Evolutionary conservation across 2,329 filamentous ascomycete species (phyloP), one percentile per base, ranked within the genome.

Genomic region (Incumbomyces delicatus): DNA sequence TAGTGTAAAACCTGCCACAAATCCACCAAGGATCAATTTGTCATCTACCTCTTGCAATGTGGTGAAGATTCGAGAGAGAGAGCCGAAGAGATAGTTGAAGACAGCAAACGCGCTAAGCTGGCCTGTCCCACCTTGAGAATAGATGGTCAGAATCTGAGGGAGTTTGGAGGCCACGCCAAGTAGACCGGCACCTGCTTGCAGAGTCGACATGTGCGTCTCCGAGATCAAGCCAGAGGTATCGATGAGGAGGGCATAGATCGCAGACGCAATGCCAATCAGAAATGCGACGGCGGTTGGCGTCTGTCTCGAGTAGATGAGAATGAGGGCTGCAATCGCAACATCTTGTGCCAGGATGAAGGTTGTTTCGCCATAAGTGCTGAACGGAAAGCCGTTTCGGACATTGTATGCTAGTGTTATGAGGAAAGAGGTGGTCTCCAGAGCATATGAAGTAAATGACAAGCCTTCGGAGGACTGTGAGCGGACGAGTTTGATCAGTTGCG

Each of bases 21-120:
- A 96, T 42, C 89, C 85, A 69, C 94, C 96, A 20, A 98, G 77
- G 59, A 98, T 96, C 49, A 96, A 75, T 68, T 89, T 89, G 67
- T 98, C 92, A 64, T 94, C 85, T 50, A 98, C 92, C 72, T 98
- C 92, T 62, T 96, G 89, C 48, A 98, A 73, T 7, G 94, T 98
- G 29, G 92, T 98, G 68, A 95, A 98, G 70, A 98, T 94, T 63
- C 92, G 85, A 20, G 87, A 86, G 49, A 96, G 78, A 36, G 88
- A 95, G 33, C 94, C 92, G 58, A 82, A 75, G 60, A 98, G 86
- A 69, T 95, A 98, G 74, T 95, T 96, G 77, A 98, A 95, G 57
- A 98, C 92, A 49, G 92, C 87, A 66, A 96, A 96, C 43, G 92
- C 90, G 62, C 88, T 95, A 64, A 98, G 75, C 73, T 98, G 92